Conservation (phyloP, 78 protist genomes). For the slime mould (Dictyostelium discoideum) region DNA sequence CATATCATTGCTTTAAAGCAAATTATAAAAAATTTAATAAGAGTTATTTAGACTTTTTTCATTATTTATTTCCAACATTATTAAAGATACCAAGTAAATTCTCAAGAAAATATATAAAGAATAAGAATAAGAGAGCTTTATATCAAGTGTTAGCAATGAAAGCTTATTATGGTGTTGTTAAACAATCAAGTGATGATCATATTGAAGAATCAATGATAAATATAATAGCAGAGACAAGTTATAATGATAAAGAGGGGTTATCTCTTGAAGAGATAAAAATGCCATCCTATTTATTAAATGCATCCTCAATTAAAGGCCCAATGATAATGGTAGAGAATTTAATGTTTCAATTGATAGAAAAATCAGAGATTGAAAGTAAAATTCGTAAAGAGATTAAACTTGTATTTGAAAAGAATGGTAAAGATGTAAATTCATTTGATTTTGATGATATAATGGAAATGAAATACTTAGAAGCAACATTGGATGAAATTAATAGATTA, state of each 20-base stretch:
- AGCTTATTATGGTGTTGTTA: slow-evolving; percentile 14
- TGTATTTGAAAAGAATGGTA: slow-evolving; percentile 15
- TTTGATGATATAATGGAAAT: slow-evolving; percentile 7
- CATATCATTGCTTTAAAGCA: slow-evolving; percentile 41
- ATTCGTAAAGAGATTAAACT: background rate
- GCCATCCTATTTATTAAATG: slow-evolving; percentile 13
- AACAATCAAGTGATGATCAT: background rate
- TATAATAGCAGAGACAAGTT: slow-evolving; percentile 26
- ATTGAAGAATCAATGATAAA: slow-evolving; percentile 16
- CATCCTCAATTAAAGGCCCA: slow-evolving; percentile 5
- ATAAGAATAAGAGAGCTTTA: background rate
- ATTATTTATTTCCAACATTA: slow-evolving; percentile 28
- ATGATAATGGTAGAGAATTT: background rate
- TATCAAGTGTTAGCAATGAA: slow-evolving; percentile 57
- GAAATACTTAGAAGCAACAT: slow-evolving; percentile 27
- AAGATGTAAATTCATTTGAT: background rate
- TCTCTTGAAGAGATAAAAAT: slow-evolving; percentile 43
- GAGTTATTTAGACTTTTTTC: background rate
- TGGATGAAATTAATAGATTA: slow-evolving; percentile 18
- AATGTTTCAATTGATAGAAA: background rate
- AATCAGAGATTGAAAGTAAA: slow-evolving; percentile 51
- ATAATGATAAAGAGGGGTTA: slow-evolving; percentile 53
- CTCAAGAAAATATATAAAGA: background rate
- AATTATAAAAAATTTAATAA: slow-evolving; percentile 15
- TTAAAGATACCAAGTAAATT: background rate